phyloP scores from a whole-genome alignment of 1,284 basidiomycete genomes.

The Cryptococcus hybrid region DNA sequence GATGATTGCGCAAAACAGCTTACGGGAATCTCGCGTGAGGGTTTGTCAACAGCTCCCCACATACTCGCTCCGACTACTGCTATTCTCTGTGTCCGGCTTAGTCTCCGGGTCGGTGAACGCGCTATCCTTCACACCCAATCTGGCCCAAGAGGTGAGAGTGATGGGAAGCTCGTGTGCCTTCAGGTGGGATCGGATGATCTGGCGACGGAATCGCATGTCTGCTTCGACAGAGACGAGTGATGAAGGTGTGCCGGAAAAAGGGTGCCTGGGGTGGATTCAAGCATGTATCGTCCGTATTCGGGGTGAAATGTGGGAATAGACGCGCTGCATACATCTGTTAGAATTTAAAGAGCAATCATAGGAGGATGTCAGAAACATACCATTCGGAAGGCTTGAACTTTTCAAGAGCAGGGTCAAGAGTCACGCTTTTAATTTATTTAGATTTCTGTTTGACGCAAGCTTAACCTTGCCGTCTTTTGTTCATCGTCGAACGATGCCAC shows the following conservation, averaged over 20 bases:
- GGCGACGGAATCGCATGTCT: constrained; percentile 91
- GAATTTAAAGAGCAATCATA: not conserved
- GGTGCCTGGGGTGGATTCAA: constrained; percentile 93
- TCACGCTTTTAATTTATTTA: constrained; percentile 72
- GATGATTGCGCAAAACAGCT: constrained; percentile 45
- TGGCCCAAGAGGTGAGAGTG: constrained; percentile 93
- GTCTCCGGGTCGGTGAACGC: constrained; percentile 87
- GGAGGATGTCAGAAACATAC: constrained; percentile 15
- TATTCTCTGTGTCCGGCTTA: constrained; percentile 73
- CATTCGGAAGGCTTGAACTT: constrained; percentile 49
- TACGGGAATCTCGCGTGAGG: constrained; percentile 96
- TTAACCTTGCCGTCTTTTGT: constrained; percentile 76
- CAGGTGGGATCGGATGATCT: constrained; percentile 79
- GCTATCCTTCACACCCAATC: constrained; percentile 78
- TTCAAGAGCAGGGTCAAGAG: constrained; percentile 62
- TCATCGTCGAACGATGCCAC: constrained; percentile 82
- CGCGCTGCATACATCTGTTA: constrained; percentile 53
- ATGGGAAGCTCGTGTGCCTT: constrained; percentile 83
- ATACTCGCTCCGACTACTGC: constrained; percentile 76
- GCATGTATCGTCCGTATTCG: constrained; percentile 98
- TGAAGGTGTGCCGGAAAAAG: constrained; percentile 81
- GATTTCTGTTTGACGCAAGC: constrained; percentile 91
- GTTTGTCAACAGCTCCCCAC: constrained; percentile 93
- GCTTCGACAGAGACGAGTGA: constrained; percentile 86
- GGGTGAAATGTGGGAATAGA: constrained; percentile 93